A percentile compares a stretch with the other conserved stretches of the same genome.
Conservation (phyloP, 441 rosid genomes). For the Adansonia rubrostipa region DNA sequence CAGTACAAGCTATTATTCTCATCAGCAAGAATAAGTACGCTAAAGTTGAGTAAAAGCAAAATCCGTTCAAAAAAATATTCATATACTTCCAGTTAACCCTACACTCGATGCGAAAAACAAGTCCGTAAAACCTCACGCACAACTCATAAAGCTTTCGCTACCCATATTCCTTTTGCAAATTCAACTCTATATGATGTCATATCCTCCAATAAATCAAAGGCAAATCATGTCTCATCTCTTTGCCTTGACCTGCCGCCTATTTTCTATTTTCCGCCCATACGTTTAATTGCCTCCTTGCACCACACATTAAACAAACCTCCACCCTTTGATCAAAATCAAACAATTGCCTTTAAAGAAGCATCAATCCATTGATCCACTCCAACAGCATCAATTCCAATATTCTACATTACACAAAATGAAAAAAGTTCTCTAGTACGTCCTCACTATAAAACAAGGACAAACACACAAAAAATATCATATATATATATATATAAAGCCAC, state of each 20-base stretch:
- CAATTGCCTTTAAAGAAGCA: slow-evolving; percentile 24
- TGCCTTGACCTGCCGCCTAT: slow-evolving; percentile 35
- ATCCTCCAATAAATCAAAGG: slow-evolving; percentile 28
- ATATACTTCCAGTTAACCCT: slow-evolving; percentile 16
- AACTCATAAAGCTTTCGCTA: slow-evolving; percentile 27
- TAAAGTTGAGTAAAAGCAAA: slow-evolving; percentile 26
- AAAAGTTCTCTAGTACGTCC: slow-evolving; percentile 27
- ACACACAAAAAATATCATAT: slow-evolving; percentile 9
- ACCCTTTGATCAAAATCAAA: slow-evolving; percentile 17
- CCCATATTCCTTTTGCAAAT: slow-evolving; percentile 5
- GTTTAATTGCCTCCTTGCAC: slow-evolving; percentile 25
- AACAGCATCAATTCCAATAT: slow-evolving; percentile 54
- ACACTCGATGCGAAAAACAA: slow-evolving; percentile 15
- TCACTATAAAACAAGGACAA: slow-evolving; percentile 27
- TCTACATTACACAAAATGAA: slow-evolving; percentile 34
- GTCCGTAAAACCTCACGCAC: slow-evolving; percentile 17
- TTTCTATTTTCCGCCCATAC: slow-evolving; percentile 20
- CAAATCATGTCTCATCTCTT: slow-evolving; percentile 33
- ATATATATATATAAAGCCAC: slow-evolving; percentile 21
- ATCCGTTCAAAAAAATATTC: neutral
- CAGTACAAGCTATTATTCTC: slow-evolving; percentile 22
- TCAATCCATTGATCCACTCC: slow-evolving; percentile 26
- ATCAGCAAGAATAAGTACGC: slow-evolving; percentile 28
- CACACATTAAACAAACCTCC: slow-evolving; percentile 24
- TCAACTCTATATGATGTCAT: slow-evolving; percentile 14